A percentile compares a stretch with the other conserved stretches of the same genome.
These are phyloP conservation scores for Crucihimalaya himalaica DNA, from an alignment of 345 rosid genomes.

Conservation along the genomic window DNA sequence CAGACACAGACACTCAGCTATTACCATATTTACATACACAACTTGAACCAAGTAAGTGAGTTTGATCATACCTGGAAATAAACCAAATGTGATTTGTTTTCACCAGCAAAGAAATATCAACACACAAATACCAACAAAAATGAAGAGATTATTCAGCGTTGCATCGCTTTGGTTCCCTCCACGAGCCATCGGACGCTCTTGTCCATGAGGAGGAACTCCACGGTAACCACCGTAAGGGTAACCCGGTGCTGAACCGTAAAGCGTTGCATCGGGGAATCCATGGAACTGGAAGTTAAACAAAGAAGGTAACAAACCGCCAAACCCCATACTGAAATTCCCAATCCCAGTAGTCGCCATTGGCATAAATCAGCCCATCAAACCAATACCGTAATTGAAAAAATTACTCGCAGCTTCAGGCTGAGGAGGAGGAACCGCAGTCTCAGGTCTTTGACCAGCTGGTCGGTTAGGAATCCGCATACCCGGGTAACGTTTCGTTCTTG, in stretches of 20 bases:
- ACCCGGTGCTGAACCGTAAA: slow-evolving; percentile 64
- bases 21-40: slow-evolving; percentile 18
- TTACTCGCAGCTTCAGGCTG: slow-evolving; percentile 42
- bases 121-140: slow-evolving; percentile 59
- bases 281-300: slow-evolving; percentile 73
- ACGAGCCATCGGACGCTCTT: slow-evolving; percentile 34
- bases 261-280: slow-evolving; percentile 67
- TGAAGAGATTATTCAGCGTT: slow-evolving; percentile 54
- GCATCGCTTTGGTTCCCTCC: slow-evolving; percentile 59
- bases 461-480: slow-evolving; percentile 70
- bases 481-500: slow-evolving; percentile 64
- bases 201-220: slow-evolving; percentile 56
- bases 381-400: slow-evolving; percentile 60
- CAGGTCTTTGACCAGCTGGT: slow-evolving; percentile 79
- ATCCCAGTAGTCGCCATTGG: slow-evolving; percentile 67
- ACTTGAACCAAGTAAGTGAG: background rate
- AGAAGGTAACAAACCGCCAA: slow-evolving; percentile 81
- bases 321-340: slow-evolving; percentile 71
- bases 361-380: slow-evolving; percentile 70
- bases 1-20: slow-evolving; percentile 23
- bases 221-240: slow-evolving; percentile 67
- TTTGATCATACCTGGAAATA: slow-evolving; percentile 22
- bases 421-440: slow-evolving; percentile 59
- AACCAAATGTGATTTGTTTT: slow-evolving; percentile 14
- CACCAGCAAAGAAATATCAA: slow-evolving; percentile 56